Evolutionary conservation across 805 yeast species (phyloP), one percentile per base, ranked within the genome.

Genomic region (Ogataea angusta): DNA sequence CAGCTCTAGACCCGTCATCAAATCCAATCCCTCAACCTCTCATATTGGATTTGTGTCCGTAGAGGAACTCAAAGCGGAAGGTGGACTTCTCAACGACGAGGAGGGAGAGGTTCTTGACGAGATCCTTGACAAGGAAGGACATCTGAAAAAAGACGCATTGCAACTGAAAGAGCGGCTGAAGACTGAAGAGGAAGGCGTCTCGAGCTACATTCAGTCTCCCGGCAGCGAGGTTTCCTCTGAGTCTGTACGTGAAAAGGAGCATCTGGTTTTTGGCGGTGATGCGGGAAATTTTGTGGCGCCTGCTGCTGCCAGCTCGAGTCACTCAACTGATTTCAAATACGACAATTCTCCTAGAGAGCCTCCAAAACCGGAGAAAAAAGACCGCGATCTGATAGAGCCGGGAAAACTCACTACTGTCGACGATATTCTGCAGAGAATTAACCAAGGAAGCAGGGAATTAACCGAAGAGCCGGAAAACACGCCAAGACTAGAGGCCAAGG

Each of bases 61-160:
- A 17, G 65, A 54, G 17, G 68, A 69, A 14, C 52, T 67, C 22
- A 58, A 51, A 14, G 63, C 57, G 7, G 75, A 77, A 32, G 75
- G 81, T 28, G 82, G 82, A 3, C 60, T 80, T 6, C 57, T 78
- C 51, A 75, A 74, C 46, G 82, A 75, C 36, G 83, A 78, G 40
- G 81, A 75, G 46, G 77, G 71, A 45, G 80, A 71, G 49, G 74
- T 70, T 46, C 70, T 79, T 49, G 80, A 71, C 18, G 60, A 65
- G 15, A 66, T 76, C 34, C 59, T 80, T 52, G 83, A 79, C 50
- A 66, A 67, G 10, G 66, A 68, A 34, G 86, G 85, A 1, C 67
- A 71, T 35, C 64, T 78, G 34, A 78, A 71, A 51, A 66, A 64
- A n/a, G 72, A 68, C 34, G 75, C 71, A 17, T 59, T 67, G 46